These are phyloP conservation scores for Carnegiea gigantea DNA, from an alignment of 179 eudicot species.

Conservation along the genomic window DNA sequence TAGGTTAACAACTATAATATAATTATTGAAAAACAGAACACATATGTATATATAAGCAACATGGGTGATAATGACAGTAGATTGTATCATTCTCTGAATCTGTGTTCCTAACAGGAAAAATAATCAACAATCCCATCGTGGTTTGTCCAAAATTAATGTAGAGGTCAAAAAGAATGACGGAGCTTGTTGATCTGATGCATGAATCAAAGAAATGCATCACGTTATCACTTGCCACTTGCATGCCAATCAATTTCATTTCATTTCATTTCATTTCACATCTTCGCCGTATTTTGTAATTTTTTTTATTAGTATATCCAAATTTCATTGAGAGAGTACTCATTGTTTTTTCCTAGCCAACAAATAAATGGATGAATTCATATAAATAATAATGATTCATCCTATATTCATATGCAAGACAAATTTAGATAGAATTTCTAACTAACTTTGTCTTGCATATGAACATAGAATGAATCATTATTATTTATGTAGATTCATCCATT, in stretches of 20 bases:
- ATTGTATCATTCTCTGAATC: background rate
- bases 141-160: background rate
- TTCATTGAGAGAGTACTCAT: background rate
- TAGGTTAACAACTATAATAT: too few relatives aligned
- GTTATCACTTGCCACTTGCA: background rate
- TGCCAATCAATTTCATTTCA: background rate
- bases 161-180: background rate
- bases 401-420: too few relatives aligned
- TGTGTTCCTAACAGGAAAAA: background rate
- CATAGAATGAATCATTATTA: too few relatives aligned
- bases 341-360: background rate
- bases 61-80: background rate
- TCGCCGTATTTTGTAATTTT: background rate
- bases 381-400: too few relatives aligned
- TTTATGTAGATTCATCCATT: too few relatives aligned
- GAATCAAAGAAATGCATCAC: background rate
- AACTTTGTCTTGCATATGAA: too few relatives aligned
- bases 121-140: background rate
- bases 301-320: background rate
- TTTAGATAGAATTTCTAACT: too few relatives aligned
- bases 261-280: background rate
- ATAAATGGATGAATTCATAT: too few relatives aligned
- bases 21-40: background rate
- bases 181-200: too few relatives aligned
- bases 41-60: background rate